Evolutionary conservation across 805 yeast genomes (phyloP).

Genomic region (Candida easanensis): DNA sequence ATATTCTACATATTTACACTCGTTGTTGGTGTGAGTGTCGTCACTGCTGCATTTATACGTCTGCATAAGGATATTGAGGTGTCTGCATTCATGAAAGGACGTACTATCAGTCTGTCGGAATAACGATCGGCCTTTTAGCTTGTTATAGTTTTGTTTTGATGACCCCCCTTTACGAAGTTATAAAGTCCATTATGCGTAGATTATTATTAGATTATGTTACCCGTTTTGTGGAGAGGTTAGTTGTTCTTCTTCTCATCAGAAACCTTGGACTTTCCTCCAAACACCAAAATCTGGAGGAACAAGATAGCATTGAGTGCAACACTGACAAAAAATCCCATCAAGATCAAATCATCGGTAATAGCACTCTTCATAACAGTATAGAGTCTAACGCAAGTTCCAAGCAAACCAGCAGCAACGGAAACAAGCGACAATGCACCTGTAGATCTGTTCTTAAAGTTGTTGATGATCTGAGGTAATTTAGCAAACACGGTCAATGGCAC

Average conservation of each 20-base stretch:
- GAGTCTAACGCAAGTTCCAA: conserved; percentile 38
- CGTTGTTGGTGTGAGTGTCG: conserved; percentile 1
- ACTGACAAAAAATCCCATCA: conserved; percentile 31
- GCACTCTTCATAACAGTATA: conserved; percentile 36
- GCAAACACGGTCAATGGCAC: conserved; percentile 35
- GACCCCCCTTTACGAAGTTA: no score
- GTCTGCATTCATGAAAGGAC: conserved; percentile 7
- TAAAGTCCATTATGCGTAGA: no score
- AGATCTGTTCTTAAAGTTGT: conserved; percentile 35
- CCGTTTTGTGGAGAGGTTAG: no score
- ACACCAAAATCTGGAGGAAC: conserved; percentile 33
- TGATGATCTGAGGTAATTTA: conserved; percentile 41
- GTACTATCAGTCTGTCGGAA: no score
- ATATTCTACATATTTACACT: conserved; percentile 29
- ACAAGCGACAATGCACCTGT: conserved; percentile 41
- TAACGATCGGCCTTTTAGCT: no score
- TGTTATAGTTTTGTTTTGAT: no score
- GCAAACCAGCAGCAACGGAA: conserved; percentile 35
- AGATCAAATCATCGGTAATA: conserved; percentile 32
- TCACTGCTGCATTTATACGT: conserved; percentile 1
- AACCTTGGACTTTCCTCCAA: conserved; percentile 22
- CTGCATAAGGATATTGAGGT: conserved; percentile 16
- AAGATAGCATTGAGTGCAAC: conserved; percentile 33
- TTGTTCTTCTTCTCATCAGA: conserved; percentile 17
- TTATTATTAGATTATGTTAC: no score